Evolutionary conservation across 2,329 filamentous ascomycete genomes (phyloP), one percentile per base, ranked within the genome.

Genomic region (Aspergillus sp.): DNA sequence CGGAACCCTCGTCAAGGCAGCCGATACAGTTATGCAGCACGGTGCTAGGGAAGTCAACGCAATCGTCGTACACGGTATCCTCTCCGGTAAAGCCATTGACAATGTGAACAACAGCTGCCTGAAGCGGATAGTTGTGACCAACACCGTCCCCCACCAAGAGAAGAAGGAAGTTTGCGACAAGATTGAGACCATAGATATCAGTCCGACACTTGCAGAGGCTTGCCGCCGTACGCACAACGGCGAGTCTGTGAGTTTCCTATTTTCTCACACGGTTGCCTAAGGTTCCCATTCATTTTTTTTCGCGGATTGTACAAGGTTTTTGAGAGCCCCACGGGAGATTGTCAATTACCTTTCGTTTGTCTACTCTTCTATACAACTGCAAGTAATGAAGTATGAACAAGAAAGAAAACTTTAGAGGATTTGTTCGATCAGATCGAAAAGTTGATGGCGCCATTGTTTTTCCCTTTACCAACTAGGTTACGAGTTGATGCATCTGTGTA

Each of bases 1-100:
- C 74, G 92, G 92, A 65, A 96, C 91, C 2, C 80, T 90, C 12
- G 86, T 83, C 74, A 98, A 98, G 79, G 95, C 93, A 3, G 95
- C 93, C 15, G 88, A 91, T 57, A 93, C 93, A 0, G 85, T 98
- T 52, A 90, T 93, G 74, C 84, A 91, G 67, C 89, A 97, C 70
- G 91, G 91, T 33, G 93, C 95, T 1, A 86, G 86, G 65, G 87
- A 96, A 71, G 92, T 96, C 39, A 91, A 96, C 62, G 95, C 95
- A 23, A 96, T 98, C 64, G 95, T 98, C 58, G 97, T 93, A 1
- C 93, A 97, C 72, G 93, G 92, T 37, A 96, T 97, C 58, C 79
- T 98, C 52, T 92, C 88, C 63, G 93, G 92, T 51, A 91, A 90
- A 65, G 93, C 93, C 44, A 93, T 96, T 57, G 88, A 96, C 68